These are phyloP conservation scores for Cryphonectria carpinicola DNA, from an alignment of 2,329 filamentous ascomycete genomes.

Conservation along the genomic window DNA sequence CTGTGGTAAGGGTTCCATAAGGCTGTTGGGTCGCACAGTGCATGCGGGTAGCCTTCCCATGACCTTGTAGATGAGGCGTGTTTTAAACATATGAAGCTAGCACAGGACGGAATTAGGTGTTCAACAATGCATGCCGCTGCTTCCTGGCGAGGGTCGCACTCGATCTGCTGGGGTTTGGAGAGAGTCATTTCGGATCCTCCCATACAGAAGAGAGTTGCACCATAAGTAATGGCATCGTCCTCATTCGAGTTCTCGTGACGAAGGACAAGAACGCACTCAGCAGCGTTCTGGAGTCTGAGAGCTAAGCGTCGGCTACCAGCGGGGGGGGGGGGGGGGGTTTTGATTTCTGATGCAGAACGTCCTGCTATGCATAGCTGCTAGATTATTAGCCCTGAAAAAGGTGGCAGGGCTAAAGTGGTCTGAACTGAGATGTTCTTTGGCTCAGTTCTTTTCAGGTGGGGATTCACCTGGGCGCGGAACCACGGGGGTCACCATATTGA, in stretches of 20 bases:
- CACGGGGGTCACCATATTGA: neutral
- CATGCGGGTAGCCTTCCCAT: conserved; percentile 16
- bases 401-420: neutral
- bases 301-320: neutral
- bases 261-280: neutral
- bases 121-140: neutral
- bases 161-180: neutral
- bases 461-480: neutral
- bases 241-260: neutral
- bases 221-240: neutral
- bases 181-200: conserved; percentile 1
- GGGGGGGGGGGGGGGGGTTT: too few species aligned
- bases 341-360: neutral
- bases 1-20: neutral
- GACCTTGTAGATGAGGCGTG: conserved; percentile 21
- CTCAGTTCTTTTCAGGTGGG: neutral
- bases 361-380: neutral
- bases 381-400: neutral
- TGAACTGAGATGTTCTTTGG: neutral
- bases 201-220: neutral
- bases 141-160: neutral
- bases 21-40: conserved; percentile 23
- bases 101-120: conserved; percentile 5
- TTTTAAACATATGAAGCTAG: conserved; percentile 24
- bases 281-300: neutral